Base-by-base conservation (phyloP, 2,329 filamentous ascomycete species). In the Gnomoniopsis smithogilvyi region DNA sequence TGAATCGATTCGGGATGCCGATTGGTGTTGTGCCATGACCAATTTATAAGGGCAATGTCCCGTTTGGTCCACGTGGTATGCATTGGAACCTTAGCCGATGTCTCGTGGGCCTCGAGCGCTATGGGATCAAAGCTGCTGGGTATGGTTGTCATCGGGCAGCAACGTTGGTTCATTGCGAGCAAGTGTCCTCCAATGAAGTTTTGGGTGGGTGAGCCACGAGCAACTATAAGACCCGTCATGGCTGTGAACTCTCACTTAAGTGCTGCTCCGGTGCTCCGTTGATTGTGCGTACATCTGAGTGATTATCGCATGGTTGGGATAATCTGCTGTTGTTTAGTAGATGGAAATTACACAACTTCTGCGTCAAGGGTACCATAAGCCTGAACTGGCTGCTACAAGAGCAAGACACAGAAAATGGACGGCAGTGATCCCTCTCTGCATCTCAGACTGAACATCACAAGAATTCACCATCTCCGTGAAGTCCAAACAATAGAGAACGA, bases 91-190 rank as follows among this genome's bases (percentile, higher is more conserved):
- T 36, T 21, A 22, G 22, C 51, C 46, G 30, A 41, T 34, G 24
- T 47, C 24, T 15, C 34, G 22, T 21, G 14, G 17, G 43, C 30
- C 30, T 36, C 24, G 19, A 43, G 17, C 45, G 19, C 11, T 19
- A 3, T 21, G 51, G n/a, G n/a, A 54, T 47, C 33, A n/a, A 21
- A 36, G 38, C 26, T 33, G 22, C 47, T 34, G 22, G 6, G n/a
- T 41, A 17, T 21, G 30, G 53, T 45, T 64, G 47, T 64, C 52
- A 33, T 64, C 59, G 19, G 63, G 56, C 45, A 80, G 62, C 36
- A 73, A 71, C 1, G 76, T 34, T 33, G 33, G n/a, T 50, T 38
- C 21, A n/a, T 3, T 33, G 7, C 22, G 46, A 21, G 11, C 30
- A 7, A 7, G 12, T 17, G 6, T 17, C 17, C 2, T 21, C n/a